A percentile compares a stretch with the other conserved stretches of the same genome.
These are phyloP conservation scores for Coemansia sp. DNA, from an alignment of 192 early-diverging fungal genomes.

Conservation along the genomic window DNA sequence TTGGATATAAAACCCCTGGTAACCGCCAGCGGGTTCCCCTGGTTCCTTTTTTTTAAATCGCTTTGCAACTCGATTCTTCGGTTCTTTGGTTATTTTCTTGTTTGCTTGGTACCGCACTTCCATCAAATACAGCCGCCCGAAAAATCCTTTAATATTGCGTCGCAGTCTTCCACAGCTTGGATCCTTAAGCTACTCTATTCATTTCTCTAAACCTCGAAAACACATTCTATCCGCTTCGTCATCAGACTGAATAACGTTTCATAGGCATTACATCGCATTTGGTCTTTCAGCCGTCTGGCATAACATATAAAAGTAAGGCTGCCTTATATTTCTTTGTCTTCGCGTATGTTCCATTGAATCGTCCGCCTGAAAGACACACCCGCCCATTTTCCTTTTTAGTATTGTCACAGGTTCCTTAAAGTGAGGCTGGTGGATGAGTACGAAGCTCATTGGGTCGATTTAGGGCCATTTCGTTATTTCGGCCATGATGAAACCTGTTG, in stretches of 20 bases:
- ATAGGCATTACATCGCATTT: not conserved
- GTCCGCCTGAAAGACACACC: not conserved
- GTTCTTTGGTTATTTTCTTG: too few relatives aligned
- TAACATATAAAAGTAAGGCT: constrained; percentile 2
- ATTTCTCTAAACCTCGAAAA: not conserved
- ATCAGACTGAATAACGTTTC: not conserved
- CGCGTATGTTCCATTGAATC: not conserved
- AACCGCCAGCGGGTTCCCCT: too few relatives aligned
- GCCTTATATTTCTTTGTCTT: not conserved
- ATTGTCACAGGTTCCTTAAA: too few relatives aligned
- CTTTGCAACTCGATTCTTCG: too few relatives aligned
- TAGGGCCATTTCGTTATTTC: not conserved
- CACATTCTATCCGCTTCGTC: not conserved
- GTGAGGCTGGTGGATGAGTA: too few relatives aligned
- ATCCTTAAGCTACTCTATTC: too few relatives aligned
- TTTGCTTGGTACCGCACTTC: too few relatives aligned
- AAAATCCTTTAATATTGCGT: too few relatives aligned
- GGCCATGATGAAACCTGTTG: not conserved
- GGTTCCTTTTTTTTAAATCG: too few relatives aligned
- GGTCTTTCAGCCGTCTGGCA: not conserved
- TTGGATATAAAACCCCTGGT: too few relatives aligned
- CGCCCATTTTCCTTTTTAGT: not conserved
- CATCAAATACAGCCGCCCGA: too few relatives aligned
- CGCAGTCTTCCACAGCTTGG: not conserved
- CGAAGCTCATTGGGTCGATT: not conserved